Conservation (phyloP, 306 rosid species). For the Malus sieversii region DNA sequence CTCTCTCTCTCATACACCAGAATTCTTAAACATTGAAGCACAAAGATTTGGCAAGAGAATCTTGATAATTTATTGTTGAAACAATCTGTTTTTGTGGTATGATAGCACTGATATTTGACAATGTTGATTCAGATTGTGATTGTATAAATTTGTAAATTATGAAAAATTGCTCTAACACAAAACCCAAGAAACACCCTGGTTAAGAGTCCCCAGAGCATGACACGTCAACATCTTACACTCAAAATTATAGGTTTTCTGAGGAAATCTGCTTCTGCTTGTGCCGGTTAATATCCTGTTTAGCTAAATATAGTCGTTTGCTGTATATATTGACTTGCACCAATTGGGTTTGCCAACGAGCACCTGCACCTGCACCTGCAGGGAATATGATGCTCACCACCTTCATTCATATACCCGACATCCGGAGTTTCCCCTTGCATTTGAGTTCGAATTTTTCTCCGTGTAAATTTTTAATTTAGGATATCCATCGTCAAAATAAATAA, state of each 20-base stretch:
- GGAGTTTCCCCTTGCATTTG: background rate
- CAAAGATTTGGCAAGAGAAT: background rate
- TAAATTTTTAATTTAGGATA: too few species aligned
- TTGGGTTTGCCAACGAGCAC: conserved; percentile 37
- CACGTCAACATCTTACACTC: conserved; percentile 48
- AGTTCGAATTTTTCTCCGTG: too few species aligned
- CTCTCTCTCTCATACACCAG: background rate
- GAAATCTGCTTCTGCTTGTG: conserved; percentile 24
- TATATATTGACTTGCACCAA: conserved; percentile 20
- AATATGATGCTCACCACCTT: conserved; percentile 34
- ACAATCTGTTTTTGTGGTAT: background rate
- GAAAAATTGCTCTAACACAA: conserved; percentile 6
- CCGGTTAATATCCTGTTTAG: conserved; percentile 25
- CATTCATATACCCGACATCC: conserved; percentile 18
- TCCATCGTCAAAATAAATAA: too few species aligned
- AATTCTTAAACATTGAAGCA: background rate
- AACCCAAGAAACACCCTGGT: conserved; percentile 30
- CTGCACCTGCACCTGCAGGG: conserved; percentile 30
- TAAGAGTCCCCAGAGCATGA: conserved; percentile 24
- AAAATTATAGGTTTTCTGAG: conserved; percentile 42
- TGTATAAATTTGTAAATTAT: conserved; percentile 5
- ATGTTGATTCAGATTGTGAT: conserved; percentile 19
- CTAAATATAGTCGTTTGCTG: conserved; percentile 12
- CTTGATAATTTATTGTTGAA: conserved; percentile 1
- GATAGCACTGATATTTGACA: conserved; percentile 5